phyloP scores from a whole-genome alignment of 2,329 filamentous ascomycete species.

The Fusarium sp. region DNA sequence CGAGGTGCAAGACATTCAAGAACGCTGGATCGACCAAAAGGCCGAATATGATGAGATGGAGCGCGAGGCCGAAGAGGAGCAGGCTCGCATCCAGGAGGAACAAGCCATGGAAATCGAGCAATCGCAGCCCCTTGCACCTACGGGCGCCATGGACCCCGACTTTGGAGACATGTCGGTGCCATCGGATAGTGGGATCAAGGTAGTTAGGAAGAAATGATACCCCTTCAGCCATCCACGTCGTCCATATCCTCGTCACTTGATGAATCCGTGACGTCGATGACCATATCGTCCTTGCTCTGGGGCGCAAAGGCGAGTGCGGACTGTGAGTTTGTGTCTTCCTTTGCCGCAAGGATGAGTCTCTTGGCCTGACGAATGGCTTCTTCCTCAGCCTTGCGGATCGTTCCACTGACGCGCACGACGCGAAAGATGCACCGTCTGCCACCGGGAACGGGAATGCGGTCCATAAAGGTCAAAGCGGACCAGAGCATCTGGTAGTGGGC shows the following conservation, averaged over 20 bases:
- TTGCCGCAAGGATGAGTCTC: conserved; percentile 78
- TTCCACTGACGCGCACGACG: conserved; percentile 91
- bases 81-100: conserved; percentile 68
- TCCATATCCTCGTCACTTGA: conserved; percentile 63
- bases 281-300: conserved; percentile 53
- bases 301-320: conserved; percentile 40
- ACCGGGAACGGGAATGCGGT: conserved; percentile 73
- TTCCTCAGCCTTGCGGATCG: conserved; percentile 92
- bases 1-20: conserved; percentile 92
- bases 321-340: conserved; percentile 57
- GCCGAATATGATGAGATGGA: conserved; percentile 90
- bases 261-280: conserved; percentile 61
- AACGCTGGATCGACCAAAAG: conserved; percentile 93
- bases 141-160: conserved; percentile 59
- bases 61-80: conserved; percentile 80
- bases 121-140: conserved; percentile 42
- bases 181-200: conserved; percentile 78
- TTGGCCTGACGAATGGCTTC: conserved; percentile 87
- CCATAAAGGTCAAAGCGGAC: conserved; percentile 89
- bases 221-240: conserved; percentile 61
- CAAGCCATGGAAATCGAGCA: conserved; percentile 57
- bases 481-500: conserved; percentile 90
- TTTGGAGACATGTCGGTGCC: conserved; percentile 69
- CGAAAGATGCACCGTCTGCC: conserved; percentile 82
- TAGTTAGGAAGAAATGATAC: conserved; percentile 76